These are phyloP conservation scores for Sextonia rubra DNA, from an alignment of 164 flowering plant genomes.

Conservation along the genomic window DNA sequence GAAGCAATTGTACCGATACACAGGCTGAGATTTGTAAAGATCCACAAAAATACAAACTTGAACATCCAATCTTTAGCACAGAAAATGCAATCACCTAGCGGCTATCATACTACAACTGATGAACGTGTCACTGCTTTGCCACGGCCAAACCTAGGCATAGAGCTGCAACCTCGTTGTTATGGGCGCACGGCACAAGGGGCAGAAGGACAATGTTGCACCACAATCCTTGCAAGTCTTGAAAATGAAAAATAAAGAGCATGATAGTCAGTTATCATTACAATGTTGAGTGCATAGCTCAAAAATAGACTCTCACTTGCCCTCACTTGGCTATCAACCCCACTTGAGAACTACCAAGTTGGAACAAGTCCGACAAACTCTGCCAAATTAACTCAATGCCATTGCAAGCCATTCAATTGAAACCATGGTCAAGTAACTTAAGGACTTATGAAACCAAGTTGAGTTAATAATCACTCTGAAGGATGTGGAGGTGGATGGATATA, in stretches of 20 bases:
- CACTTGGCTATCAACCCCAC: too few relatives aligned
- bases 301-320: too few relatives aligned
- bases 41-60: neutral
- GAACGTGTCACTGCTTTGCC: neutral
- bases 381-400: too few relatives aligned
- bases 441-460: too few relatives aligned
- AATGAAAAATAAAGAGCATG: neutral
- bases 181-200: constrained; percentile 72
- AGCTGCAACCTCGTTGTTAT: constrained; percentile 60
- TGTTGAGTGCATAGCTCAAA: neutral
- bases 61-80: neutral
- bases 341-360: too few relatives aligned
- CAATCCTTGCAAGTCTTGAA: constrained; percentile 79
- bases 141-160: constrained; percentile 17
- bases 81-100: neutral
- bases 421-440: too few relatives aligned
- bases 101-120: too few relatives aligned
- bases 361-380: too few relatives aligned
- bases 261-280: neutral
- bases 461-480: too few relatives aligned
- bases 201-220: constrained; percentile 39
- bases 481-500: too few relatives aligned
- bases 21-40: neutral
- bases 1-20: neutral
- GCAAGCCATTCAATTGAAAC: too few relatives aligned